These are phyloP conservation scores for Phytophthora sojae DNA, from an alignment of 352 stramenopile species.

Conservation along the genomic window DNA sequence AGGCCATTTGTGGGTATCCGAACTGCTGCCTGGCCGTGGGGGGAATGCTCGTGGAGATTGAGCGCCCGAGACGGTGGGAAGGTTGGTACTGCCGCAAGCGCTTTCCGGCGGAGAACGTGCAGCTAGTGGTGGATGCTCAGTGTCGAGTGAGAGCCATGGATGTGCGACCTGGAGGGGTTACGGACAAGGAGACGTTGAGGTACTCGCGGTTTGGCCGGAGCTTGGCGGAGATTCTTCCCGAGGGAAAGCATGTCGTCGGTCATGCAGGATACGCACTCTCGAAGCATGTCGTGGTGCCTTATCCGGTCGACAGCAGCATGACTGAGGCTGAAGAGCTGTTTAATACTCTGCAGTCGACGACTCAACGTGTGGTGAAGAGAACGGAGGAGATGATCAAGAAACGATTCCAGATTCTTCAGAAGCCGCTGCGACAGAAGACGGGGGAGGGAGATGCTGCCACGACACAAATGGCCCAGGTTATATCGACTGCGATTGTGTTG, in stretches of 20 bases:
- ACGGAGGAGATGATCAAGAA: slow-evolving; percentile 33
- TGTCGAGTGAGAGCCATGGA: slow-evolving; percentile 31
- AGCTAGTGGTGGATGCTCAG: slow-evolving; percentile 34
- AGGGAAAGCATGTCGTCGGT: slow-evolving; percentile 29
- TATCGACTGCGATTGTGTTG: slow-evolving; percentile 25
- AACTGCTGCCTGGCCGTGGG: slow-evolving; percentile 33
- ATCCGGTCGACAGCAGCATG: slow-evolving; percentile 14
- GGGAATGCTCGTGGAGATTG: slow-evolving; percentile 33
- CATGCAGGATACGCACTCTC: slow-evolving; percentile 26
- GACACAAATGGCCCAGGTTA: slow-evolving; percentile 34
- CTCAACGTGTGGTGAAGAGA: slow-evolving; percentile 16
- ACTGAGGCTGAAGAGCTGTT: slow-evolving; percentile 22
- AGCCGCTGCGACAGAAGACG: slow-evolving; percentile 23
- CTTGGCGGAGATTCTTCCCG: slow-evolving; percentile 21
- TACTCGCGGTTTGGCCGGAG: slow-evolving; percentile 28
- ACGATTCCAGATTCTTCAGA: slow-evolving; percentile 31
- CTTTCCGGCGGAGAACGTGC: slow-evolving; percentile 33
- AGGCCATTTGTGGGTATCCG: slow-evolving; percentile 29
- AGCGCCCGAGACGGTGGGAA: slow-evolving; percentile 23
- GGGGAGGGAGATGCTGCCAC: slow-evolving; percentile 30
- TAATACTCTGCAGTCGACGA: slow-evolving; percentile 15
- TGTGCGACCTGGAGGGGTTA: slow-evolving; percentile 25
- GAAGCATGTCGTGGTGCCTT: slow-evolving; percentile 29
- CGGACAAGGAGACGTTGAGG: slow-evolving; percentile 25
- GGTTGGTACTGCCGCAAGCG: slow-evolving; percentile 32